Percentiles rank a stretch among this genome's conserved stretches.
Evolutionary conservation across 2,329 filamentous ascomycete genomes (phyloP).

Genomic region (Fusarium continuum): DNA sequence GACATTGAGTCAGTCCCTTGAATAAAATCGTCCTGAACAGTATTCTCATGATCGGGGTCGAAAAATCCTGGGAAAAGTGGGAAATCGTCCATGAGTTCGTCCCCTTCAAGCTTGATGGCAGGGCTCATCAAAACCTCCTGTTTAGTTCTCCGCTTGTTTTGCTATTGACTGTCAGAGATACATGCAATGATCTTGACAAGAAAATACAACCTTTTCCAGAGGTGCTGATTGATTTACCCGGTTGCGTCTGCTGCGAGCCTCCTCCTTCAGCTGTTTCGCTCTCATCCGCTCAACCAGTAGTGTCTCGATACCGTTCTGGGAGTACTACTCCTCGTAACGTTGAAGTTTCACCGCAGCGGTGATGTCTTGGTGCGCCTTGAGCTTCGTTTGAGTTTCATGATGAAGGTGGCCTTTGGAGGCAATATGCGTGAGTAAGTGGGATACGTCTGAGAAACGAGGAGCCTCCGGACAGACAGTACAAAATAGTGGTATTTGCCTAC

Average conservation of each 20-base stretch:
- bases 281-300: conserved; percentile 81
- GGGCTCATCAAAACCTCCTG: conserved; percentile 30
- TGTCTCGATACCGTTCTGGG: conserved; percentile 72
- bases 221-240: conserved; percentile 32
- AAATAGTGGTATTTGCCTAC: conserved; percentile 68
- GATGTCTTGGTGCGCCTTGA: conserved; percentile 74
- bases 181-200: not conserved
- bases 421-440: conserved; percentile 91
- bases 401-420: conserved; percentile 92
- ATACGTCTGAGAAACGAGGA: conserved; percentile 87
- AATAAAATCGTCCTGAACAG: conserved; percentile 43
- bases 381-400: conserved; percentile 81
- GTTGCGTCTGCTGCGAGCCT: conserved; percentile 60
- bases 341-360: conserved; percentile 70
- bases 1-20: conserved; percentile 46
- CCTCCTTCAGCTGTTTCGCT: conserved; percentile 76
- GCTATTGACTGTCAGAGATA: conserved; percentile 24
- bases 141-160: conserved; percentile 47
- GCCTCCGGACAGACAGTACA: conserved; percentile 86
- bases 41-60: conserved; percentile 43
- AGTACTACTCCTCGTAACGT: conserved; percentile 82
- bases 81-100: conserved; percentile 39
- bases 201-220: conserved; percentile 34
- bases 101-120: conserved; percentile 45
- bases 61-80: conserved; percentile 45